Evolutionary conservation across 106 monocot species (phyloP), one percentile per base, ranked within the genome.

Genomic region (Dioscorea zingiberensis): DNA sequence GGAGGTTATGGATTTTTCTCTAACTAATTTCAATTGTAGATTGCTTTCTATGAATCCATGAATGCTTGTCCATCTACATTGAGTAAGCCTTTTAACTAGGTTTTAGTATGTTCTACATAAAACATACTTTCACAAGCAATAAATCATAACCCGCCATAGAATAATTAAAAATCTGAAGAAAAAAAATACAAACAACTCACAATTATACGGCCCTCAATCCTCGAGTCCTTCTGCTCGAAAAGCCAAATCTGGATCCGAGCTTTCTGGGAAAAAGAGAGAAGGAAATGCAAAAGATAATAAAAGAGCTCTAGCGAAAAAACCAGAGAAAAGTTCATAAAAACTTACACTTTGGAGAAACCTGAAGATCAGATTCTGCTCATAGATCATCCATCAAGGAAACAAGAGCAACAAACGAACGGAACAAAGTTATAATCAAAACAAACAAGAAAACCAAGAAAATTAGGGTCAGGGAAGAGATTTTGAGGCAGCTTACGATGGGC

Each of bases 261-360:
- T 85, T 88, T 93, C 92, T 93, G 71, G 30, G 16, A 13, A 64
- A 69, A 45, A 14, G 16, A 71, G 32, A 27, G 59, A 68, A 23
- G 16, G 15, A 58, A 59, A 65, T 18, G 16, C 18, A 58, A 73
- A 63, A 32, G 15, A 23, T 44, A n/a, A 25, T 15, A 22, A 59
- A 15, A 45, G 28, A 62, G 21, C 24, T 4, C 48, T 48, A 30
- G 18, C 53, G 1, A 21, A 29, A 45, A 58, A n/a, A 29, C 12
- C 25, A 60, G 30, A 45, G 13, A 55, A 46, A 58, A 67, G 7
- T 13, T 10, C 38, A 38, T 10, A 38, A 27, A 60, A 22, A 68
- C 85, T 78, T 73, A 95, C 94, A 63, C 94, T 95, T 64, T 95
- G 88, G 44, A 95, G 95, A 62, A 95, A 95, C 81, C 91, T 91